phyloP scores from a whole-genome alignment of 768 basidiomycete genomes.

The Hypholoma fasciculare region DNA sequence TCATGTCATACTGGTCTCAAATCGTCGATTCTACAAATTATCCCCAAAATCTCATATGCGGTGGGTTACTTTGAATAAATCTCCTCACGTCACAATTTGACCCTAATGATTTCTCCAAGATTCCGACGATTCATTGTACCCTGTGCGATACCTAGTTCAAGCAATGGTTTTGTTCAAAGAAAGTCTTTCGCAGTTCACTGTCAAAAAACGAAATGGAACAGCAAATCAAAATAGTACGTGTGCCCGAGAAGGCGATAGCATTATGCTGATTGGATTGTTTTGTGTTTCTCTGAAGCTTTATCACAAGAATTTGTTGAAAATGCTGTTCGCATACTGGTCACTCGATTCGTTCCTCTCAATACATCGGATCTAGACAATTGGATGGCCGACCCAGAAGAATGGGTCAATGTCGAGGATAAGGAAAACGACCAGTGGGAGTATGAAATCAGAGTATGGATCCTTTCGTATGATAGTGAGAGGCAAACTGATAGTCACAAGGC shows the following conservation, averaged over 20 bases:
- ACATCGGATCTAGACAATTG: constrained; percentile 80
- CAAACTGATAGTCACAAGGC: constrained; percentile 51
- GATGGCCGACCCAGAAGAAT: constrained; percentile 91
- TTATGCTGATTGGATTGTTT: not conserved
- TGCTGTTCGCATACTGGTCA: constrained; percentile 75
- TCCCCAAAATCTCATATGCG: constrained; percentile 53
- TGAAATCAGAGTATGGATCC: constrained; percentile 72
- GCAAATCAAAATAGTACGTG: constrained; percentile 58
- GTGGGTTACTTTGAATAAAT: constrained; percentile 30
- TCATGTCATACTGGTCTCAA: constrained; percentile 82
- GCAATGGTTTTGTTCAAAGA: constrained; percentile 88
- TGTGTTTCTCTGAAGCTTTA: constrained; percentile 42
- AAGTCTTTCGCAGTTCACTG: constrained; percentile 76
- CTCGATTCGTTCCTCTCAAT: constrained; percentile 83
- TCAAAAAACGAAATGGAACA: constrained; percentile 57
- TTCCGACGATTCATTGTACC: constrained; percentile 61
- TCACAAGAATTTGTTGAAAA: constrained; percentile 71
- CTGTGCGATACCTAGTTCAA: constrained; percentile 80
- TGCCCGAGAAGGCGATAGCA: not conserved
- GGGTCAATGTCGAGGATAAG: constrained; percentile 87
- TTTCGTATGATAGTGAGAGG: not conserved
- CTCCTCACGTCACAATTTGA: not conserved
- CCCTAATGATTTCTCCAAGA: constrained; percentile 40
- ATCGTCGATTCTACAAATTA: constrained; percentile 69
- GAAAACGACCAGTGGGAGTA: constrained; percentile 94